A percentile compares a stretch with the other conserved stretches of the same genome.
phyloP scores from a whole-genome alignment of 163 green algal genomes.

The Volvox carteri region DNA sequence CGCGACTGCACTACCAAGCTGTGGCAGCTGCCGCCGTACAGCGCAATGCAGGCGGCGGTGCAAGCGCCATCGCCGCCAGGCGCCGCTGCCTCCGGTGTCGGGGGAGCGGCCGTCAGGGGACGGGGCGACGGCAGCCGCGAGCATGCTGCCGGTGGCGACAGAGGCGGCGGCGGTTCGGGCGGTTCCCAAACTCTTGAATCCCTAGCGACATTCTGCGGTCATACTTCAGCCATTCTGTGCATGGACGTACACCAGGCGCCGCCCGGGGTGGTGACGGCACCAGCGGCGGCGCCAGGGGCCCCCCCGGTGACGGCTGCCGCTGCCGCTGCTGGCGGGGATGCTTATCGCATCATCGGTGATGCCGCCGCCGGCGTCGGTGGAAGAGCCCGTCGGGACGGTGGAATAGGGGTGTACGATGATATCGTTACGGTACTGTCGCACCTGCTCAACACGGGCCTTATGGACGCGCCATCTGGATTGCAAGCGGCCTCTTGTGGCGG shows the following conservation, averaged over 20 bases:
- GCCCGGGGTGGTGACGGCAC: constrained; percentile 1
- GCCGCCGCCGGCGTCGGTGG: not conserved
- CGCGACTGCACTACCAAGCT: constrained; percentile 33
- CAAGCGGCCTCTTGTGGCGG: not conserved
- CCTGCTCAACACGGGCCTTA: constrained; percentile 35
- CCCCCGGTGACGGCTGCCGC: not conserved
- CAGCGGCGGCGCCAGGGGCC: not conserved
- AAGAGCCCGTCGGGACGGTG: not conserved
- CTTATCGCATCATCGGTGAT: not conserved
- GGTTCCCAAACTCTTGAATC: not conserved
- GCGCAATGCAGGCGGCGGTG: not conserved
- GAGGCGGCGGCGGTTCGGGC: not conserved
- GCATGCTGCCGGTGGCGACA: not conserved
- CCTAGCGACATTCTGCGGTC: constrained; percentile 43
- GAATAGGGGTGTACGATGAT: not conserved
- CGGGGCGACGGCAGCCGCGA: no score
- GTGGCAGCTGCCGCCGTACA: constrained; percentile 41
- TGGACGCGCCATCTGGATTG: not conserved
- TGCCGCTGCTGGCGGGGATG: not conserved
- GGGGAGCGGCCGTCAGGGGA: not conserved
- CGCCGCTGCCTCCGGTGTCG: not conserved
- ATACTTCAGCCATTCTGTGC: constrained; percentile 37
- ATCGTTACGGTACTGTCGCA: not conserved
- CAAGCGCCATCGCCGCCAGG: not conserved
- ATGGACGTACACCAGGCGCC: constrained; percentile 20